Evolutionary conservation across 768 basidiomycete species (phyloP).

Genomic region (Lentinula detonsa): DNA sequence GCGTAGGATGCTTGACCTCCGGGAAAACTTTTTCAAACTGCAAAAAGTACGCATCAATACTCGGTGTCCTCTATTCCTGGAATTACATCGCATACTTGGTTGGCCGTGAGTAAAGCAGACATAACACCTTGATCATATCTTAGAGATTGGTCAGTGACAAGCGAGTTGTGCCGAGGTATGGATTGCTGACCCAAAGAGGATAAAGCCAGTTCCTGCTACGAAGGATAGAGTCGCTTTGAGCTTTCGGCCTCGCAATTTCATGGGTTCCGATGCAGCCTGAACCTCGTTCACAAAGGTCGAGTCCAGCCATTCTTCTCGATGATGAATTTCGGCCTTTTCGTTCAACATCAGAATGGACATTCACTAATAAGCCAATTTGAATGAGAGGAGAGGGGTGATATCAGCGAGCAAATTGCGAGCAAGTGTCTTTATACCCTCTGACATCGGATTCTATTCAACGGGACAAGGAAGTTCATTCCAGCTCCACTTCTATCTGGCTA

Average conservation of each 20-base stretch:
- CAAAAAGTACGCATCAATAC: not conserved
- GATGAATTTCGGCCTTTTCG: not conserved
- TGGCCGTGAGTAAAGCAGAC: conserved; percentile 56
- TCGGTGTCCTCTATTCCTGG: not conserved
- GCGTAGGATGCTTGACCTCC: conserved; percentile 43
- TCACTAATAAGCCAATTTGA: not conserved
- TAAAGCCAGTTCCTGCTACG: conserved; percentile 55
- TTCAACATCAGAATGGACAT: not conserved
- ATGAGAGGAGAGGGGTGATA: not conserved
- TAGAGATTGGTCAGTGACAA: not conserved
- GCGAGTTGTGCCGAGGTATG: not conserved
- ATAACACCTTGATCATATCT: conserved; percentile 71
- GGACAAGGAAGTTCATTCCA: not conserved
- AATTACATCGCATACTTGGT: conserved; percentile 26
- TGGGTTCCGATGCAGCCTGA: conserved; percentile 1
- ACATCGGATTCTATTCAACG: not conserved
- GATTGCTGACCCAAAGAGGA: conserved; percentile 47
- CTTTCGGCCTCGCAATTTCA: conserved; percentile 29
- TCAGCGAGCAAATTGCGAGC: not conserved
- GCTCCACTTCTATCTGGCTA: not conserved
- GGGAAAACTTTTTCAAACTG: conserved; percentile 58
- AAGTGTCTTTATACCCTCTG: not conserved
- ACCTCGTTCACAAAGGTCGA: not conserved
- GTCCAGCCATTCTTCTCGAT: not conserved
- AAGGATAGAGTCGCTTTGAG: conserved; percentile 47